phyloP scores from a whole-genome alignment of 352 stramenopile genomes.

The Phytopythium litorale region DNA sequence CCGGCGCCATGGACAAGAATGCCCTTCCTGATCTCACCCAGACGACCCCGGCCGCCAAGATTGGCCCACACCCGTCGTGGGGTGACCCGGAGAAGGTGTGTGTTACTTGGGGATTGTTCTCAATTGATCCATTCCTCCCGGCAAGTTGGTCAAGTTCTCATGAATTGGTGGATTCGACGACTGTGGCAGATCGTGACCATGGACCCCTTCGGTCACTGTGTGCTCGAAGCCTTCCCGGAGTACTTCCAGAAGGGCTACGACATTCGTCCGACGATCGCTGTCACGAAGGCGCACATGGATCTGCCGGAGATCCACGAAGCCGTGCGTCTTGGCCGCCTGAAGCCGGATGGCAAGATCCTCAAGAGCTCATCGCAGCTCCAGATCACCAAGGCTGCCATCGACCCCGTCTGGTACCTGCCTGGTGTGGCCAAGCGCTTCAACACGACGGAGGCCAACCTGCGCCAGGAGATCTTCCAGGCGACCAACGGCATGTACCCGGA shows the following conservation, averaged over 20 bases:
- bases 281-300: slow-evolving; percentile 97
- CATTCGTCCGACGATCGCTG: slow-evolving; percentile 97
- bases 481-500: slow-evolving; percentile 99
- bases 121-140: neutral
- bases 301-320: slow-evolving; percentile 98
- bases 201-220: slow-evolving; percentile 75
- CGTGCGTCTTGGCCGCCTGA: slow-evolving; percentile 89
- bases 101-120: neutral
- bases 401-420: slow-evolving; percentile 99
- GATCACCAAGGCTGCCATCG: slow-evolving; percentile 97
- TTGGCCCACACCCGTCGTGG: slow-evolving; percentile 96
- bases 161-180: neutral
- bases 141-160: neutral
- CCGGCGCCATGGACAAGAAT: slow-evolving; percentile 66
- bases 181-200: slow-evolving; percentile 59
- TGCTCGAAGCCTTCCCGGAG: slow-evolving; percentile 86
- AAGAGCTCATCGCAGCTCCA: slow-evolving; percentile 89
- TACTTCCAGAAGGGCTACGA: slow-evolving; percentile 98
- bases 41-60: slow-evolving; percentile 96
- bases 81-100: slow-evolving; percentile 91
- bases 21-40: slow-evolving; percentile 79
- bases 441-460: slow-evolving; percentile 93
- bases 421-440: slow-evolving; percentile 98
- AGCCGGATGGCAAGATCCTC: slow-evolving; percentile 96
- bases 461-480: slow-evolving; percentile 98